A percentile compares a stretch with the other conserved stretches of the same genome.
Evolutionary conservation across 345 rosid species (phyloP).

Genomic region (Salix koriyanagi): DNA sequence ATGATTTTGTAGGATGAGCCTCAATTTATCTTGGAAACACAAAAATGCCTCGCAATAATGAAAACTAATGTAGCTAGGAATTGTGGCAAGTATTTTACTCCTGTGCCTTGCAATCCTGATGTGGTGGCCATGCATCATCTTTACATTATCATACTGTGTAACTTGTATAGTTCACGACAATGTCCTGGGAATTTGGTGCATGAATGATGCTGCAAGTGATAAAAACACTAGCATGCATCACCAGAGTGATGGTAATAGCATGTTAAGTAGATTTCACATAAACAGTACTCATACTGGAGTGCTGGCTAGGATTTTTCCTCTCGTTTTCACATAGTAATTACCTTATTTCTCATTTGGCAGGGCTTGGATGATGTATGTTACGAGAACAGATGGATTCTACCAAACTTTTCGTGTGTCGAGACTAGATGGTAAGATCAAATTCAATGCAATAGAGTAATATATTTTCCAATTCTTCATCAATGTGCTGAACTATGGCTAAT

Average conservation of each 20-base stretch:
- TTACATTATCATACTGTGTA: neutral
- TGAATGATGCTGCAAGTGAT: neutral
- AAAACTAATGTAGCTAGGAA: neutral
- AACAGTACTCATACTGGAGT: neutral
- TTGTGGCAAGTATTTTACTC: neutral
- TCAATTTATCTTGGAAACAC: neutral
- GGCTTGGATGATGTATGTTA: conserved; percentile 55
- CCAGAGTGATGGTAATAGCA: neutral
- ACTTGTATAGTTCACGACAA: neutral
- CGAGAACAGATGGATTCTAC: conserved; percentile 54
- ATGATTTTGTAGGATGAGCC: too few species aligned
- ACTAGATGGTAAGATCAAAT: conserved; percentile 49
- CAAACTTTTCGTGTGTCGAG: conserved; percentile 44
- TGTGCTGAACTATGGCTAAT: neutral
- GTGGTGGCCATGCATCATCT: neutral
- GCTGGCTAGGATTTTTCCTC: neutral
- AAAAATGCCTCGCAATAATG: neutral
- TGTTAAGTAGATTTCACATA: neutral
- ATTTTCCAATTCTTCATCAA: neutral
- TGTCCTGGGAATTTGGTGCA: neutral
- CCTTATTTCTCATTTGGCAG: conserved; percentile 29
- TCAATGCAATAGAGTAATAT: neutral
- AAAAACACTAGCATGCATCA: neutral
- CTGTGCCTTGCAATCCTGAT: neutral
- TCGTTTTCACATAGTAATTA: neutral